Percentiles rank a stretch among this genome's conserved stretches.
phyloP scores from a whole-genome alignment of 768 basidiomycete genomes.

The Pulveroboletus sp. region DNA sequence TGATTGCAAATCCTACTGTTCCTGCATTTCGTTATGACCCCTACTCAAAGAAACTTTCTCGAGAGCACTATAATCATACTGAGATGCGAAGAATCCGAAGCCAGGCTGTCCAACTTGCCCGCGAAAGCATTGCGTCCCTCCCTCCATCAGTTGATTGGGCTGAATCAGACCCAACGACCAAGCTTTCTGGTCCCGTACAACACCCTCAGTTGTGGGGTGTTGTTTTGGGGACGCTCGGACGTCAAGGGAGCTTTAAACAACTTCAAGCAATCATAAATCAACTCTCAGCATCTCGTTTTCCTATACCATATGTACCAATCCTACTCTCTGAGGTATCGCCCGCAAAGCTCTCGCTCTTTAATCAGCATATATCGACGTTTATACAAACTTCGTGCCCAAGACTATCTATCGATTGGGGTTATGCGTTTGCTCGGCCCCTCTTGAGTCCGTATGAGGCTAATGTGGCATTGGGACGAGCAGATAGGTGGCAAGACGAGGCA shows the following conservation, averaged over 20 bases:
- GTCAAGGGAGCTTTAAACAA: conserved; percentile 91
- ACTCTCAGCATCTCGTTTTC: conserved; percentile 46
- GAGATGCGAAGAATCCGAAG: conserved; percentile 79
- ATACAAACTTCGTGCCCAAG: conserved; percentile 97
- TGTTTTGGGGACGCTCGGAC: conserved; percentile 87
- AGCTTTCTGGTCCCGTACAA: not conserved
- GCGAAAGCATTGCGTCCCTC: conserved; percentile 50
- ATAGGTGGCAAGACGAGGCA: conserved; percentile 58
- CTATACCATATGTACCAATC: conserved; percentile 81
- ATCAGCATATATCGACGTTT: conserved; percentile 78
- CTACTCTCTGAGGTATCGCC: conserved; percentile 97
- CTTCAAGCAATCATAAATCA: conserved; percentile 79
- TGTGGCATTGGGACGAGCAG: conserved; percentile 64
- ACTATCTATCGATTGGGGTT: conserved; percentile 97
- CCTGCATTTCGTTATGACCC: conserved; percentile 98
- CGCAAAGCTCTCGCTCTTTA: conserved; percentile 82
- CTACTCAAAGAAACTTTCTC: conserved; percentile 93
- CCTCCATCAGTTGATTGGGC: conserved; percentile 5
- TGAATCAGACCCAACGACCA: conserved; percentile 15
- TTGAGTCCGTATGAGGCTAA: conserved; percentile 91
- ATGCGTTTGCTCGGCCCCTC: conserved; percentile 85
- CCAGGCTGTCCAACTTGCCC: conserved; percentile 71
- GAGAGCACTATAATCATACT: conserved; percentile 83
- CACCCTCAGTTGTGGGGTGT: conserved; percentile 70
- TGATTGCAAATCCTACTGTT: conserved; percentile 96